Evolutionary conservation across 331 rosid species (phyloP).

Genomic region (Dryas integrifolia): DNA sequence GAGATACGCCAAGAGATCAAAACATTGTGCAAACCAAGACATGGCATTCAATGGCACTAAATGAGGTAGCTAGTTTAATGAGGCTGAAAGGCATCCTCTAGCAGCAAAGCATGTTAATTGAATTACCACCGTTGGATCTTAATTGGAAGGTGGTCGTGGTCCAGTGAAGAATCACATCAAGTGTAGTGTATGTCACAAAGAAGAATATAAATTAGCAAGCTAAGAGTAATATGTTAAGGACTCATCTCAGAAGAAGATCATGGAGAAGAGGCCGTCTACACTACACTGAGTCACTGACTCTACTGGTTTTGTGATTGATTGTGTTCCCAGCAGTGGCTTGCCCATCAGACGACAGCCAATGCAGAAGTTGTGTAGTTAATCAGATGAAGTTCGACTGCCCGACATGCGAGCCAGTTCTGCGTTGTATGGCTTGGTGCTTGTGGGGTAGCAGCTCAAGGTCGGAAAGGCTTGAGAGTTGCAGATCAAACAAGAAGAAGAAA

Average conservation of each 20-base stretch:
- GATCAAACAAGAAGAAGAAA: too few relatives aligned
- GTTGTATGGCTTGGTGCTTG: too few relatives aligned
- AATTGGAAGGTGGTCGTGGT: neutral
- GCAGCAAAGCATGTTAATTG: neutral
- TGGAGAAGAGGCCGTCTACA: too few relatives aligned
- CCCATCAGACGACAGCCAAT: conserved; percentile 38
- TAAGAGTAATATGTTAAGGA: too few relatives aligned
- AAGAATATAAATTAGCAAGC: neutral
- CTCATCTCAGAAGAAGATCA: too few relatives aligned
- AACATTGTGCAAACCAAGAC: conserved; percentile 50
- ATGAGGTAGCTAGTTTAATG: conserved; percentile 20
- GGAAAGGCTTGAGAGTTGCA: too few relatives aligned
- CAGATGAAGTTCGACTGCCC: conserved; percentile 48
- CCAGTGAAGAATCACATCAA: neutral
- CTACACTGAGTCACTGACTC: too few relatives aligned
- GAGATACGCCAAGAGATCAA: neutral
- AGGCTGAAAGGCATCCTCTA: neutral
- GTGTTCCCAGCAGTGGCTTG: conserved; percentile 27
- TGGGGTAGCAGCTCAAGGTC: too few relatives aligned
- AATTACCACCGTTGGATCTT: conserved; percentile 1
- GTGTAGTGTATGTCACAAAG: neutral
- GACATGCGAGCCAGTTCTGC: too few relatives aligned
- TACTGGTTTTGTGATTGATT: too few relatives aligned
- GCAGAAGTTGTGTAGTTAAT: conserved; percentile 51
- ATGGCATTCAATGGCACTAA: conserved; percentile 34